Evolutionary conservation across 305 asterid species (phyloP).

Genomic region (Solanum hybrid): DNA sequence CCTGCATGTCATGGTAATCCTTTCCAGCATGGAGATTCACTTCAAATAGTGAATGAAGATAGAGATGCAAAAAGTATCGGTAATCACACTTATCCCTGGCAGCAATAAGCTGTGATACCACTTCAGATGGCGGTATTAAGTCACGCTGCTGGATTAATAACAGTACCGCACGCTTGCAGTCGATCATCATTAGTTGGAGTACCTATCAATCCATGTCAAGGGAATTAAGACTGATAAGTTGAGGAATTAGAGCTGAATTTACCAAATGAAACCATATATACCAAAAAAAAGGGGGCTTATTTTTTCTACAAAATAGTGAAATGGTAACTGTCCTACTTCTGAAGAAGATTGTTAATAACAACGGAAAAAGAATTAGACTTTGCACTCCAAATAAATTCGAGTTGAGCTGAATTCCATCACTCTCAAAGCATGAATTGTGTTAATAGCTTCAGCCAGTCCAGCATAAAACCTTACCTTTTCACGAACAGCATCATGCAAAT

Average conservation of each 20-base stretch:
- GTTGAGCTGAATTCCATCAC: not conserved
- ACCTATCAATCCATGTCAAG: slow-evolving; percentile 44
- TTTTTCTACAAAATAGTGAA: not conserved
- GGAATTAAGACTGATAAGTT: not conserved
- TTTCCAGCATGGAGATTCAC: slow-evolving; percentile 43
- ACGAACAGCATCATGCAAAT: slow-evolving; percentile 68
- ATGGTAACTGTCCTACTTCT: not conserved
- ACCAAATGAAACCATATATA: not conserved
- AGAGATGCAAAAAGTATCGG: slow-evolving; percentile 56
- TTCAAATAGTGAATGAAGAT: slow-evolving; percentile 74
- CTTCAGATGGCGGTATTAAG: slow-evolving; percentile 66
- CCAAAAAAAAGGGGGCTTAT: not conserved
- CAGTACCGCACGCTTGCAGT: slow-evolving; percentile 69
- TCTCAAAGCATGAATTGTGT: not conserved
- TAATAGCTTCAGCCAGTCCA: not conserved
- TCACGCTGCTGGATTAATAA: slow-evolving; percentile 68
- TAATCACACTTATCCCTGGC: slow-evolving; percentile 36
- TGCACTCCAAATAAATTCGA: not conserved
- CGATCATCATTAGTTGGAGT: slow-evolving; percentile 88
- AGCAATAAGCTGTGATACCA: slow-evolving; percentile 71
- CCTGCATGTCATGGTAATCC: slow-evolving; percentile 22
- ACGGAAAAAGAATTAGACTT: not conserved
- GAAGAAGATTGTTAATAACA: not conserved
- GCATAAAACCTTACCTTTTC: slow-evolving; percentile 54
- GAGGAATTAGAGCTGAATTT: not conserved